Conservation (phyloP, 108 stramenopile species). For the Pseudonitzschia pungens region DNA sequence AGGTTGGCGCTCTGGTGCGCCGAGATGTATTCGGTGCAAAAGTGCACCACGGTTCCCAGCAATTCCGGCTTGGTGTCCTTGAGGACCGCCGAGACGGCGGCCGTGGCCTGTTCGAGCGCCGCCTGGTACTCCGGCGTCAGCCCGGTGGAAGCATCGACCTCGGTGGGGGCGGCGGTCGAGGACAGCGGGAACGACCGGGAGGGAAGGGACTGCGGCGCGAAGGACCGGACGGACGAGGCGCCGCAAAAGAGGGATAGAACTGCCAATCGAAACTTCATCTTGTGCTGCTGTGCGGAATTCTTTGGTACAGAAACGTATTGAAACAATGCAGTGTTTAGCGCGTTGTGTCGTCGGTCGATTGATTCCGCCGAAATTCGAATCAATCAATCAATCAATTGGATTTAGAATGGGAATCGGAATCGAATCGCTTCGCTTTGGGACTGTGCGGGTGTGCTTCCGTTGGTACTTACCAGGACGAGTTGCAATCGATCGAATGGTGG, state of each 20-base stretch:
- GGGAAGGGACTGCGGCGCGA: not conserved
- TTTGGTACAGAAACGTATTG: too few species aligned
- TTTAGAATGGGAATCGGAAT: too few species aligned
- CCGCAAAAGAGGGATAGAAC: conserved; percentile 2
- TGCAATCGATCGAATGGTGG: too few species aligned
- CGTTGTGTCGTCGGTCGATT: too few species aligned
- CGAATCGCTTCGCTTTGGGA: too few species aligned
- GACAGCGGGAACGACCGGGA: not conserved
- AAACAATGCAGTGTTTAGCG: too few species aligned
- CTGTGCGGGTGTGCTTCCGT: too few species aligned
- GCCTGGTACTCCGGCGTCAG: conserved; percentile 50
- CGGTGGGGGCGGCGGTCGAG: not conserved
- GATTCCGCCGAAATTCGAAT: too few species aligned
- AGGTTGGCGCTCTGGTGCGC: conserved; percentile 43
- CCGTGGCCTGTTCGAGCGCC: conserved; percentile 43
- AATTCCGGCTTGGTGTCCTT: conserved; percentile 37
- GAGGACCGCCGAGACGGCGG: conserved; percentile 40
- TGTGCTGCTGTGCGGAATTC: not conserved
- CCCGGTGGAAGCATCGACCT: conserved; percentile 3
- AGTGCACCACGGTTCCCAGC: conserved; percentile 51
- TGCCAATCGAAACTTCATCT: not conserved
- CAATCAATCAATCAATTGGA: too few species aligned
- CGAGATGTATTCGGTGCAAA: conserved; percentile 75
- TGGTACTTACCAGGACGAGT: too few species aligned
- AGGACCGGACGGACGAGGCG: not conserved